Percentiles rank a stretch among this genome's conserved stretches.
phyloP scores from a whole-genome alignment of 768 basidiomycete species.

The Pleurotus eryngii region DNA sequence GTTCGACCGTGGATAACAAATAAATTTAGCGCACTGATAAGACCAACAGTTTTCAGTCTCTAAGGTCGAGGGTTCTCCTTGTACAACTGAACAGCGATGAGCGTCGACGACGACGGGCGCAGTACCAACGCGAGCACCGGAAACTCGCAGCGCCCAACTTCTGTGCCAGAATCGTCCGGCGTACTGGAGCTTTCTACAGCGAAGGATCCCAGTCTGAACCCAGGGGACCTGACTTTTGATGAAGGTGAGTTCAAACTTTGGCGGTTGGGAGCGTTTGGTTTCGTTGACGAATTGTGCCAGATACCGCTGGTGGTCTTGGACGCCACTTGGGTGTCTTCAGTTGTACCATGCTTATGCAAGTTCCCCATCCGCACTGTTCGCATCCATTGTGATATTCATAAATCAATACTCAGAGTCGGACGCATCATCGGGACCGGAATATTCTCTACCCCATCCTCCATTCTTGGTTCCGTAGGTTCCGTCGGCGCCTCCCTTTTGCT shows the following conservation, averaged over 20 bases:
- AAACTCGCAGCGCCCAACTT: no score
- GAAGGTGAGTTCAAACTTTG: conserved; percentile 34
- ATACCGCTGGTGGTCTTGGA: conserved; percentile 53
- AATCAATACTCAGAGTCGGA: conserved; percentile 31
- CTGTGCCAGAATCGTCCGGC: no score
- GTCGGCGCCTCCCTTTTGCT: conserved; percentile 60
- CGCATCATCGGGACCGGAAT: conserved; percentile 64
- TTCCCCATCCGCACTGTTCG: background rate
- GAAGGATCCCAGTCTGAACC: conserved; percentile 20
- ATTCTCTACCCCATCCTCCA: conserved; percentile 60
- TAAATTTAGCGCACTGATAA: no score
- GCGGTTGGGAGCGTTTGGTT: background rate
- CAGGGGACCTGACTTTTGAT: conserved; percentile 44
- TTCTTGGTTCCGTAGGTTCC: conserved; percentile 53
- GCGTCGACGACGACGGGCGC: no score
- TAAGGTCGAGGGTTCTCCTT: no score
- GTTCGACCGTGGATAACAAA: no score
- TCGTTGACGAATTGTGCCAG: conserved; percentile 20
- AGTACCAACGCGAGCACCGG: no score
- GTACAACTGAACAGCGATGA: no score
- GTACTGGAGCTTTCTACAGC: background rate
- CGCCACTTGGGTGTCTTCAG: conserved; percentile 55
- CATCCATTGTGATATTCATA: background rate
- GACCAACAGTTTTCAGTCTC: no score
- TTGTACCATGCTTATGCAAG: conserved; percentile 53